These are phyloP conservation scores for Tolypocladium tropicale DNA, from an alignment of 2,329 filamentous ascomycete species.

Conservation along the genomic window DNA sequence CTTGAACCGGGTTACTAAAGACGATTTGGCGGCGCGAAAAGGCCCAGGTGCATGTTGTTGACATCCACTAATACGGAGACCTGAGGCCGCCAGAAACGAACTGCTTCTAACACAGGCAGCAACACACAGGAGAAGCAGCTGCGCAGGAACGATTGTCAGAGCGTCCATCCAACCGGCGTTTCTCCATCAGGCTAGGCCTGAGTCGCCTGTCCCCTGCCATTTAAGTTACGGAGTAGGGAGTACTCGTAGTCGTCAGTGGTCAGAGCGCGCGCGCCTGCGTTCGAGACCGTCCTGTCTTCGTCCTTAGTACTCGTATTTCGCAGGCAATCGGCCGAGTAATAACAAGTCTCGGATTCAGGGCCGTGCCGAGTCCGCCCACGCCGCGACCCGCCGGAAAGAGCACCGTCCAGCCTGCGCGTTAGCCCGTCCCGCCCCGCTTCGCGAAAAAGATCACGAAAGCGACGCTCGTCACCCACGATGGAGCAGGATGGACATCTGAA, in stretches of 20 bases:
- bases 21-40: too few species aligned
- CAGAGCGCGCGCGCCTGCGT: not conserved
- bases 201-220: not conserved
- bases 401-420: not conserved
- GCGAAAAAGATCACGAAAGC: not conserved
- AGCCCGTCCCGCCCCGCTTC: not conserved
- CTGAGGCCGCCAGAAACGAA: too few species aligned
- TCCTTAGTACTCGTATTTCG: not conserved
- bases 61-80: too few species aligned
- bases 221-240: too few species aligned
- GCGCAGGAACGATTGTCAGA: not conserved
- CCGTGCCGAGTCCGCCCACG: not conserved
- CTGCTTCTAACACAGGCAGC: too few species aligned
- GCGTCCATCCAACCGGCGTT: not conserved
- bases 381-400: not conserved
- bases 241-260: too few species aligned
- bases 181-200: not conserved
- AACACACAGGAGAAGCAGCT: too few species aligned
- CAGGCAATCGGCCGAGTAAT: too few species aligned
- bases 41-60: too few species aligned
- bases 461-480: not conserved
- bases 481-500: too few species aligned
- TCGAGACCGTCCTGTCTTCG: not conserved
- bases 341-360: not conserved
- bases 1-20: too few species aligned